phyloP scores from a whole-genome alignment of 129 eudicot species.

The Flaveria ramosissima region DNA sequence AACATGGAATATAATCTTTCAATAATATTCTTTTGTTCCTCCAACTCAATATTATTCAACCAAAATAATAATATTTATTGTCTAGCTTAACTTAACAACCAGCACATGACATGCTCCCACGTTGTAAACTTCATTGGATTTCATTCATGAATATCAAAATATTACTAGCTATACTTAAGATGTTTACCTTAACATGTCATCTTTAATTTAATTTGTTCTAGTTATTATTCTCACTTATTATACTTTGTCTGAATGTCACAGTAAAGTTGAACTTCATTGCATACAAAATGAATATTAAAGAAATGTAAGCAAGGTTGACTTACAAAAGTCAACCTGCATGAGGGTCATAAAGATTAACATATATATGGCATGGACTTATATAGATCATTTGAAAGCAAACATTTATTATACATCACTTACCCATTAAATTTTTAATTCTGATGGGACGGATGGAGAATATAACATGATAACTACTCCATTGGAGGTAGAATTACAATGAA shows the following conservation, averaged over 20 bases:
- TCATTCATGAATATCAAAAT: conserved; percentile 2
- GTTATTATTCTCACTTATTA: too few species aligned
- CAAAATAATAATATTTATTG: too few species aligned
- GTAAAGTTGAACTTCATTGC: background rate
- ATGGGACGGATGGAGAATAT: conserved; percentile 28
- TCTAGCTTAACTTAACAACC: too few species aligned
- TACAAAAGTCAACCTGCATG: conserved; percentile 39
- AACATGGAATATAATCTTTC: too few species aligned
- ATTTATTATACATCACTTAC: conserved; percentile 27
- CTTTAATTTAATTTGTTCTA: too few species aligned
- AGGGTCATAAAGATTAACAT: conserved; percentile 41
- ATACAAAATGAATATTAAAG: background rate
- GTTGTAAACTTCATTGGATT: conserved; percentile 28
- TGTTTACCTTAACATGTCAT: too few species aligned
- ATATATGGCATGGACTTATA: too few species aligned
- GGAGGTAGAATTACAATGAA: background rate
- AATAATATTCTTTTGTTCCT: too few species aligned
- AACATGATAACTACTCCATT: background rate
- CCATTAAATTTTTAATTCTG: conserved; percentile 10
- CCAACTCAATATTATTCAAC: too few species aligned
- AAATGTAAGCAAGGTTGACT: conserved; percentile 20
- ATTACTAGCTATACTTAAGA: too few species aligned
- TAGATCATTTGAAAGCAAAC: background rate
- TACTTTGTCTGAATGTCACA: too few species aligned
- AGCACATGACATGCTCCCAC: conserved; percentile 43